Evolutionary conservation across 2,329 filamentous ascomycete species (phyloP).

Genomic region (Ophiostoma himal-ulmi): DNA sequence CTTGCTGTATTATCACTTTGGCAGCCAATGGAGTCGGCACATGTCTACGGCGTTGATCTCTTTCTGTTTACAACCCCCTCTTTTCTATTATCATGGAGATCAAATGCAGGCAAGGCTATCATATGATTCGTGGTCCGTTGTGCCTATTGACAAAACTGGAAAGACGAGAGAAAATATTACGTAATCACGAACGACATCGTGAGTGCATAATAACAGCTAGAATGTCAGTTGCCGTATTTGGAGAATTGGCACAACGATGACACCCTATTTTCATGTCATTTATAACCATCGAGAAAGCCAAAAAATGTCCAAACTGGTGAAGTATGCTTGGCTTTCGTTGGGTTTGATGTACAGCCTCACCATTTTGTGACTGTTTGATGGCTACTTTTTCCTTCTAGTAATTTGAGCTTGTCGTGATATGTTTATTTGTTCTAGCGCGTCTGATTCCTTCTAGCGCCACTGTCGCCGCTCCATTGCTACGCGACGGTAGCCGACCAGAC

Average conservation of each 20-base stretch:
- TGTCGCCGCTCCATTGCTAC: neutral
- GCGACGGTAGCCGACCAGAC: constrained; percentile 2
- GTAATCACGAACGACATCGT: neutral
- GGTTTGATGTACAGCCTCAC: no score
- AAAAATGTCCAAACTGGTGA: no score
- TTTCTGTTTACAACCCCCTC: neutral
- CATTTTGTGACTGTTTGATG: neutral
- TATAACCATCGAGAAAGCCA: no score
- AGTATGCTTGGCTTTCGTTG: no score
- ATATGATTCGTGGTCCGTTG: neutral
- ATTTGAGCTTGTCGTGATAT: no score
- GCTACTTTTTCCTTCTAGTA: neutral
- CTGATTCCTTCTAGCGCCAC: neutral
- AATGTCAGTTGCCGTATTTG: no score
- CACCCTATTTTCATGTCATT: no score
- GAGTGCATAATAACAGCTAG: no score
- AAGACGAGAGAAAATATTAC: neutral
- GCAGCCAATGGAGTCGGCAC: constrained; percentile 3
- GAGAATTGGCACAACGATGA: no score
- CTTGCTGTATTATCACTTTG: neutral
- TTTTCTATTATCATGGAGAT: neutral
- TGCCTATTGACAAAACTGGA: neutral
- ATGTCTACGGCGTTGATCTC: neutral
- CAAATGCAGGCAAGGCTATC: neutral
- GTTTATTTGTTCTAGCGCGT: neutral